Conservation (phyloP, 2,329 filamentous ascomycete genomes). For the Incumbomyces delicatus region DNA sequence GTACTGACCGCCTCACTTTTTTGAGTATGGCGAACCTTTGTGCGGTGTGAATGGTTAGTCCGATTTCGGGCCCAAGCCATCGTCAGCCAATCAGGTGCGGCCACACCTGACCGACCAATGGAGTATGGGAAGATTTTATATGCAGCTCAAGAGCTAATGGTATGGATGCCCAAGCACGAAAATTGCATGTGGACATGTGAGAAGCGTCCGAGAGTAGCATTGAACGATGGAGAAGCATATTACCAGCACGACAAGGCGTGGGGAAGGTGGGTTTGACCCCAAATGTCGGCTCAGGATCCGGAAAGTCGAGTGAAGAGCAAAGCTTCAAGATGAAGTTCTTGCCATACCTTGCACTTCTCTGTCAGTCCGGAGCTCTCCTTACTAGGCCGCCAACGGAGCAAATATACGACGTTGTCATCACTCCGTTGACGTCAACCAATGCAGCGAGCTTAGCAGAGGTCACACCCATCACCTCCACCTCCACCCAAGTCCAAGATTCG, state of each 20-base stretch:
- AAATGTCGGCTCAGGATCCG: neutral
- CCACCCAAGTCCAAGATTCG: neutral
- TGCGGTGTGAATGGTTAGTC: neutral
- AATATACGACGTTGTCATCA: constrained; percentile 6
- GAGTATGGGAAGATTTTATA: neutral
- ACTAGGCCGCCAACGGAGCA: constrained; percentile 9
- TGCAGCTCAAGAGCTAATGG: neutral
- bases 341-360: neutral
- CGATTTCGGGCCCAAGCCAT: neutral
- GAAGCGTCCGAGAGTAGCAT: neutral
- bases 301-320: neutral
- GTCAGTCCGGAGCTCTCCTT: constrained; percentile 6
- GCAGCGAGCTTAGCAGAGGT: constrained; percentile 1
- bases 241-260: neutral
- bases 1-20: constrained; percentile 6
- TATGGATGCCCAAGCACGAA: neutral
- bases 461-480: neutral
- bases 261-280: too few relatives aligned
- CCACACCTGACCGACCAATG: constrained; percentile 5
- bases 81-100: constrained; percentile 4
- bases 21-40: neutral
- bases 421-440: constrained; percentile 8
- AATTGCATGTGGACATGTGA: neutral
- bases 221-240: neutral
- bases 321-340: neutral